These are phyloP conservation scores for Coniosporium uncinatum DNA, from an alignment of 2,329 filamentous ascomycete species.

Conservation along the genomic window DNA sequence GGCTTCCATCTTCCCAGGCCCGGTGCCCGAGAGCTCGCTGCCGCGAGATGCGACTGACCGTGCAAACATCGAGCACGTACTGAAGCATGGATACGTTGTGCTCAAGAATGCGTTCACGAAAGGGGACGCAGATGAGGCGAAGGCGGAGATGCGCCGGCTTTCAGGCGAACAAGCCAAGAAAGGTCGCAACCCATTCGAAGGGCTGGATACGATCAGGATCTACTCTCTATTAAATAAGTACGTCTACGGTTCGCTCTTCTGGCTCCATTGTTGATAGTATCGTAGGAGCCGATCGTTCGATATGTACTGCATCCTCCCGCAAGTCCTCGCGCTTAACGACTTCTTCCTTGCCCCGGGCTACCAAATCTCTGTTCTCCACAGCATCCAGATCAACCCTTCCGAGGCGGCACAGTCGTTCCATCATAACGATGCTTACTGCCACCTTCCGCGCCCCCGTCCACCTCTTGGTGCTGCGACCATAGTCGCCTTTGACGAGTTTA, in stretches of 20 bases:
- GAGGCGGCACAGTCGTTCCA: constrained; percentile 27
- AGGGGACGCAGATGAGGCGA: constrained; percentile 20
- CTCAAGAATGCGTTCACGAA: constrained; percentile 22
- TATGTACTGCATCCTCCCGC: constrained; percentile 24
- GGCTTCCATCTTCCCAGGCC: neutral
- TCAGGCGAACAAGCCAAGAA: constrained; percentile 17
- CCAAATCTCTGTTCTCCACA: constrained; percentile 26
- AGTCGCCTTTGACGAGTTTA: constrained; percentile 25
- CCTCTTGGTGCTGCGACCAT: constrained; percentile 24
- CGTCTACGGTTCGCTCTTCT: neutral
- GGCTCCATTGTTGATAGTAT: neutral
- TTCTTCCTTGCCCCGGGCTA: constrained; percentile 32
- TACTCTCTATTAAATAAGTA: constrained; percentile 33
- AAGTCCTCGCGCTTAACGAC: constrained; percentile 30
- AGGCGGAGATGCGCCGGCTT: constrained; percentile 23
- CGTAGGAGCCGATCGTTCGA: constrained; percentile 28
- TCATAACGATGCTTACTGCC: constrained; percentile 19
- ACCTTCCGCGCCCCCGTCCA: constrained; percentile 23
- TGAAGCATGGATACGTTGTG: constrained; percentile 28
- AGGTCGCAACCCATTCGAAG: constrained; percentile 31
- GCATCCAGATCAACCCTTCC: constrained; percentile 31
- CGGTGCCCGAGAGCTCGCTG: neutral
- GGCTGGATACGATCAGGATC: constrained; percentile 25
- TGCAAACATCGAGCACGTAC: constrained; percentile 19
- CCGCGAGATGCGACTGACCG: constrained; percentile 11